A percentile compares a stretch with the other conserved stretches of the same genome.
These are phyloP conservation scores for Tetrapisispora phaffii DNA, from an alignment of 805 yeast species.

Conservation along the genomic window DNA sequence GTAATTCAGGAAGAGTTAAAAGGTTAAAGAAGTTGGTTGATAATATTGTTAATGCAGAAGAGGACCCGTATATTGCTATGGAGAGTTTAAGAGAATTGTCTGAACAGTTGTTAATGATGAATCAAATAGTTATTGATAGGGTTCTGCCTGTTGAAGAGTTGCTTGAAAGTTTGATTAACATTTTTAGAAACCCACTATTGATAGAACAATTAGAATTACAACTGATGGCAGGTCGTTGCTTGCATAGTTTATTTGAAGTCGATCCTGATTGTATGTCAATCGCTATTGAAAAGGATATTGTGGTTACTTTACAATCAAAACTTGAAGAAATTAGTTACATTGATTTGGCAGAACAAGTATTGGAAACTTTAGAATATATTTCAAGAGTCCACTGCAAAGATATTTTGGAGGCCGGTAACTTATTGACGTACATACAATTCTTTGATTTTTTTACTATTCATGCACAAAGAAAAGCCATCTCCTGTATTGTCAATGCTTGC, in stretches of 20 bases:
- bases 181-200: constrained; percentile 48
- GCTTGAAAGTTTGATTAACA: constrained; percentile 42
- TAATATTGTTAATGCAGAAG: constrained; percentile 26
- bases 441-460: constrained; percentile 84
- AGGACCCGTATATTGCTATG: constrained; percentile 50
- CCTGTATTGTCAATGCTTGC: constrained; percentile 63
- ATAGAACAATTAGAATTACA: constrained; percentile 70
- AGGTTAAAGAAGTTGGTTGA: constrained; percentile 21
- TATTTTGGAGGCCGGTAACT: constrained; percentile 50
- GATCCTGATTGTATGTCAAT: constrained; percentile 52
- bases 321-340: constrained; percentile 69
- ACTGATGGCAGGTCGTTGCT: constrained; percentile 71
- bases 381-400: constrained; percentile 44
- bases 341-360: constrained; percentile 85
- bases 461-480: constrained; percentile 74
- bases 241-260: constrained; percentile 72
- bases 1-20: constrained; percentile 10
- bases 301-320: constrained; percentile 55
- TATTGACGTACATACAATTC: constrained; percentile 50
- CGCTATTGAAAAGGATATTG: constrained; percentile 55
- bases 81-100: constrained; percentile 59
- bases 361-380: constrained; percentile 62
- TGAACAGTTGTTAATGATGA: constrained; percentile 59
- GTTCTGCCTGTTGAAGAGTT: constrained; percentile 51
- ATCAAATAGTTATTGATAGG: constrained; percentile 51